Evolutionary conservation across 495 filamentous ascomycete species (phyloP), one percentile per base, ranked within the genome.

Genomic region (Aspergillus cavernicola): DNA sequence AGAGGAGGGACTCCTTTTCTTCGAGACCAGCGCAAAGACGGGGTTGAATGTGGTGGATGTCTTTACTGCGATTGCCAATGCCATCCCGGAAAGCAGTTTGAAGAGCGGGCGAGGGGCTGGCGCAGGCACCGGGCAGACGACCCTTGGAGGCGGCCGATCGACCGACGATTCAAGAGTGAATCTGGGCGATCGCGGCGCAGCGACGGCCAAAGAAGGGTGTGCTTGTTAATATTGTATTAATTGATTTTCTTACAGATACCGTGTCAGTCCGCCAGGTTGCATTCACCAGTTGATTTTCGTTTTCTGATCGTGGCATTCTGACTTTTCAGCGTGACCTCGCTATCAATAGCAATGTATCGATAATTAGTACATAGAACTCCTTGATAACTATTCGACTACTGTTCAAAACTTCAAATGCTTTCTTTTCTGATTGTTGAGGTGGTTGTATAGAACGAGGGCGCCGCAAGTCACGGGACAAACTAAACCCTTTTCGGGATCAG

Each of bases 31-130:
- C 59, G 93, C 93, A 37, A 98, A 98, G 82, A 92, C 91, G 3
- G 95, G 93, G 10, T 75, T 84, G 57, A 96, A 96, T 69, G 93
- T 98, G 26, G 82, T 86, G 56, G 92, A 93, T 58, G 93, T 98
- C 19, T 98, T 98, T 68, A 96, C 92, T 39, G 92, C 92, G n/a
- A 97, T 97, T 66, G 92, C 92, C 50, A 95, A 96, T 64, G 89
- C 91, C 22, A 97, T 97, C 54, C 92, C 93, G 1, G 93, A 97
- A 73, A 93, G 90, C 55, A 93, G 87, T 56, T 76, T 97, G 70
- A 97, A 97, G 81, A 90, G 86, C 31, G 80, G 85, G 32, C 82
- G 90, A 40, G 87, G 84, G 10, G 71, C 81, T 16, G 83, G 80
- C 15, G 80, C 80, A 22, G 78, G 85, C 23, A 80, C 78, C 31